These are phyloP conservation scores for Castanospermum australe DNA, from an alignment of 306 rosid species.

Conservation along the genomic window DNA sequence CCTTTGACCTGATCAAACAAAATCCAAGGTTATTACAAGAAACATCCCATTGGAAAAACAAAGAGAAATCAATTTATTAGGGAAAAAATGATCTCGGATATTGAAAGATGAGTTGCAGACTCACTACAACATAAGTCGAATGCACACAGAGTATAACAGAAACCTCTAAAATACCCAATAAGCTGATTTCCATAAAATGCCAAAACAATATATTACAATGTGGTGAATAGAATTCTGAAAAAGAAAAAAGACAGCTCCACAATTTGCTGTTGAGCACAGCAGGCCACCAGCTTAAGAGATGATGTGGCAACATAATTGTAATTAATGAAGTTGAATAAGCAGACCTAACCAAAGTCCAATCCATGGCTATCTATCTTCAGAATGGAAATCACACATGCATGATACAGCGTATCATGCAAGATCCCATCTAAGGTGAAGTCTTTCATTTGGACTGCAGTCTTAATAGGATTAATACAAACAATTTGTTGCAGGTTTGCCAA, in stretches of 20 bases:
- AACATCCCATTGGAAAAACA: conserved; percentile 4
- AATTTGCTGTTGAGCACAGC: not conserved
- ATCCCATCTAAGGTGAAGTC: too few species aligned
- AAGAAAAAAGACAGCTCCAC: not conserved
- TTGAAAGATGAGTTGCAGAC: not conserved
- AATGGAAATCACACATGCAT: not conserved
- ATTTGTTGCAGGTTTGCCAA: too few species aligned
- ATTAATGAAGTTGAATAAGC: not conserved
- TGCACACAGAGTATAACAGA: not conserved
- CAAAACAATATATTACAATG: not conserved
- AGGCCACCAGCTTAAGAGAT: not conserved
- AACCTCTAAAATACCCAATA: not conserved
- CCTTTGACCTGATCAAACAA: conserved; percentile 68
- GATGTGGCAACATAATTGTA: not conserved
- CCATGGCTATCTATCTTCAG: not conserved
- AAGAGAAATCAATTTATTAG: not conserved
- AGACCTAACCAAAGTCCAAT: not conserved
- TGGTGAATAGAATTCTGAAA: not conserved
- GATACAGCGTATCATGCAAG: not conserved
- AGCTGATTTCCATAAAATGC: not conserved
- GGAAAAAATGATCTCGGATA: not conserved
- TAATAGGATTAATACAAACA: too few species aligned
- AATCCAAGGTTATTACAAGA: conserved; percentile 18
- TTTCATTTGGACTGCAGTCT: too few species aligned
- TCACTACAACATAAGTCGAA: conserved; percentile 1